Evolutionary conservation across 2,329 filamentous ascomycete genomes (phyloP), one percentile per base, ranked within the genome.

Genomic region (Conoideocrella luteorostrata): DNA sequence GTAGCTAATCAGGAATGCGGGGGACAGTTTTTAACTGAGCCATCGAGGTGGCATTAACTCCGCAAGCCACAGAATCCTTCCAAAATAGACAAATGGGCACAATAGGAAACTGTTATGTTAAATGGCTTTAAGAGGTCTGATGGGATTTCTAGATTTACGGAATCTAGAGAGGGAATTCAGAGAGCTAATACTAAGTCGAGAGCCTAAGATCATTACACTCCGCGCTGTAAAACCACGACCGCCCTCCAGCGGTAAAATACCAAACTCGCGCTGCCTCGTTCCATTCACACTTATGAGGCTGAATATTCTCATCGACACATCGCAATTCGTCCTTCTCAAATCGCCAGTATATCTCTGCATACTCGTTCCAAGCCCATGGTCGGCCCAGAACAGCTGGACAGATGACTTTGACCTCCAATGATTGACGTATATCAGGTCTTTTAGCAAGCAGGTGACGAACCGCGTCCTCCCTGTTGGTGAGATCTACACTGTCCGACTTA

Each of bases 251-350:
- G 18, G 37, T 26, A 17, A 40, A n/a, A 28, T 40, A 40, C 37
- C 37, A 40, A 13, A 24, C 37, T 40, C 29, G 37, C 4, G 23
- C 13, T 24, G 15, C 20, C 24, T 22, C n/a, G 37, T 40, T 24
- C 37, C 37, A 40, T 40, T 29, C 29, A n/a, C 26, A 40, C 24
- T 40, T 40, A 17, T 40, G 37, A n/a, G 22, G 37, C 18, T 15
- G 37, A 28, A 40, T 12, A 39, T 29, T n/a, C 38, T 23, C 22
- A 30, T 20, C 24, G 4, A 40, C 7, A 18, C 30, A 40, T 20
- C 12, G 38, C 24, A 40, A 40, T 10, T 40, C 15, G 18, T 30
- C 24, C 5, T 30, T 40, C 15, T 40, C 38, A 12, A 28, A 40
- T n/a, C 24, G 38, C 24, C 38, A 40, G 15, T 32, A 40, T 13